Evolutionary conservation across 2,329 filamentous ascomycete genomes (phyloP).

Genomic region (Alternaria atra): DNA sequence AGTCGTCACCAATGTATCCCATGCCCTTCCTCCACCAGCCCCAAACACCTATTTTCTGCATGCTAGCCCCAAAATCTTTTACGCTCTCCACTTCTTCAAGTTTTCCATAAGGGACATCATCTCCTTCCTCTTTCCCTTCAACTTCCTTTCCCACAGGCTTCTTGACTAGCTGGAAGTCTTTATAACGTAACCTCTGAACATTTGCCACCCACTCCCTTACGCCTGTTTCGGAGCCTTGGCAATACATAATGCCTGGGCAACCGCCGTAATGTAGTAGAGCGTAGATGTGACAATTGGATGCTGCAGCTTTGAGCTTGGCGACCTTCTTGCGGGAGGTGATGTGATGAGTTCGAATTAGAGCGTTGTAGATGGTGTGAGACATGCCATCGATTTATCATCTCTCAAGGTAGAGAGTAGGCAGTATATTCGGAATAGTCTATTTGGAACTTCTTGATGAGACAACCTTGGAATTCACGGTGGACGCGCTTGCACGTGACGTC

Average conservation of each 20-base stretch:
- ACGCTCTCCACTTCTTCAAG: conserved; percentile 69
- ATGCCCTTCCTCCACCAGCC: conserved; percentile 75
- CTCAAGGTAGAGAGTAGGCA: background rate
- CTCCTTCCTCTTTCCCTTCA: conserved; percentile 1
- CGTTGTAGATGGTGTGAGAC: conserved; percentile 55
- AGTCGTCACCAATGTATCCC: conserved; percentile 59
- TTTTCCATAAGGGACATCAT: conserved; percentile 39
- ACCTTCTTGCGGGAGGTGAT: conserved; percentile 83
- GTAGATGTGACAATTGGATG: conserved; percentile 67
- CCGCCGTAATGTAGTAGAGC: conserved; percentile 73
- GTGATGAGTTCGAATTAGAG: conserved; percentile 80
- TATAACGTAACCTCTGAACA: conserved; percentile 73
- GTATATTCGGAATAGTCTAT: background rate
- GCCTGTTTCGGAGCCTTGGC: conserved; percentile 66
- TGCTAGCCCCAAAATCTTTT: conserved; percentile 69
- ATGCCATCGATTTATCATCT: conserved; percentile 20
- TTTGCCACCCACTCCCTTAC: conserved; percentile 71
- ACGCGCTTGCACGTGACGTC: conserved; percentile 40
- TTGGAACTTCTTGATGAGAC: background rate
- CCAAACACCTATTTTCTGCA: conserved; percentile 67
- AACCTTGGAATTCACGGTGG: background rate
- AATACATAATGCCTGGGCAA: conserved; percentile 81
- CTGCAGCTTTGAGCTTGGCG: conserved; percentile 69
- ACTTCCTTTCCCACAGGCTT: conserved; percentile 57
- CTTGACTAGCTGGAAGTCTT: conserved; percentile 72